These are phyloP conservation scores for Datura wrightii DNA, from an alignment of 257 asterid genomes.

Conservation along the genomic window DNA sequence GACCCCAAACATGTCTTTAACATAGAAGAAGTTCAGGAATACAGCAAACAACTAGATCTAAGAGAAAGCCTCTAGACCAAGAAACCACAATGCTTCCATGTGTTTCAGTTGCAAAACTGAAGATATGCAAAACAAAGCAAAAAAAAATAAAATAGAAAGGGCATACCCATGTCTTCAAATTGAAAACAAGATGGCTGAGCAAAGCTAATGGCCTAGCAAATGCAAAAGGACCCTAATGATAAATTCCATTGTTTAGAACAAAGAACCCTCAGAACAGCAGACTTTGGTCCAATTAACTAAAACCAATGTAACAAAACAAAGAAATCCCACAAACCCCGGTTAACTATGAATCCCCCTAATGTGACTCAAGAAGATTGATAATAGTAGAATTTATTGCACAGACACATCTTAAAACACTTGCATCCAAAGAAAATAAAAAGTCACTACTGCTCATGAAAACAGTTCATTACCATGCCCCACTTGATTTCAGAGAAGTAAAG, in stretches of 20 bases:
- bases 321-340: slow-evolving; percentile 26
- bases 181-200: slow-evolving; percentile 32
- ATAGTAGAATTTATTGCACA: slow-evolving; percentile 35
- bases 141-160: background rate
- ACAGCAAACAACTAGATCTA: slow-evolving; percentile 45
- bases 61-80: slow-evolving; percentile 28
- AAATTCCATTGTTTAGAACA: slow-evolving; percentile 20
- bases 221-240: slow-evolving; percentile 42
- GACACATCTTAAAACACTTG: slow-evolving; percentile 53
- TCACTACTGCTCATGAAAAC: slow-evolving; percentile 33
- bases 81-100: slow-evolving; percentile 15
- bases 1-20: background rate
- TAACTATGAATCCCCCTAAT: slow-evolving; percentile 25
- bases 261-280: background rate
- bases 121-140: background rate
- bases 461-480: slow-evolving; percentile 47
- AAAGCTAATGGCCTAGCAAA: slow-evolving; percentile 35
- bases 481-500: slow-evolving; percentile 56
- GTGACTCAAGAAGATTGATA: slow-evolving; percentile 35
- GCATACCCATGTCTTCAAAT: slow-evolving; percentile 49
- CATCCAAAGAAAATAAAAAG: slow-evolving; percentile 50
- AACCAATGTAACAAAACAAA: slow-evolving; percentile 17
- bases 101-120: background rate
- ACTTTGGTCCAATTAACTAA: slow-evolving; percentile 15
- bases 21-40: slow-evolving; percentile 14